A percentile compares a stretch with the other conserved stretches of the same genome.
These are phyloP conservation scores for Schizosaccharomyces japonicus DNA, from an alignment of 805 yeast species.

Conservation along the genomic window DNA sequence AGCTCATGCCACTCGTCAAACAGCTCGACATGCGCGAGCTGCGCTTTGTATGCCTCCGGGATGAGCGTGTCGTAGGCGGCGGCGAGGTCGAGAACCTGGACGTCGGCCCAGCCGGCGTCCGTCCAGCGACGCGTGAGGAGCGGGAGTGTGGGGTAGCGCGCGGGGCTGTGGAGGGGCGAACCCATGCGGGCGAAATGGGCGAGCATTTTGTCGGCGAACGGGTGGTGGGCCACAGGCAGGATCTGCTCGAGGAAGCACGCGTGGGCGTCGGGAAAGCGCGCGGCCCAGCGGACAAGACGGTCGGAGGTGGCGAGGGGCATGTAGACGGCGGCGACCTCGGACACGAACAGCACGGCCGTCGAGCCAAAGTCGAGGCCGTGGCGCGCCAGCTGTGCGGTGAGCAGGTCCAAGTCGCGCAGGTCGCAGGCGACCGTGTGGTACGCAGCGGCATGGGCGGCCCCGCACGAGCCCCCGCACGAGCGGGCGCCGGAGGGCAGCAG, in stretches of 20 bases:
- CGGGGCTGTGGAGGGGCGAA: constrained; percentile 47
- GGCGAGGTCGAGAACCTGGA: constrained; percentile 24
- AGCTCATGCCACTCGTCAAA: constrained; percentile 78
- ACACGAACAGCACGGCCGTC: constrained; percentile 30
- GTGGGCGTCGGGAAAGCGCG: constrained; percentile 20
- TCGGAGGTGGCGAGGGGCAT: constrained; percentile 49
- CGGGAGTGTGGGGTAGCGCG: constrained; percentile 26
- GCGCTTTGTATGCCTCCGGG: constrained; percentile 17
- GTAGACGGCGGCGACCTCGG: constrained; percentile 65
- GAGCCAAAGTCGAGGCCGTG: constrained; percentile 7
- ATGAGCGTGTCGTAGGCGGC: constrained; percentile 32
- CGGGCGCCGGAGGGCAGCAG: not conserved
- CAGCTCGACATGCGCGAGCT: constrained; percentile 31
- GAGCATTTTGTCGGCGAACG: constrained; percentile 55
- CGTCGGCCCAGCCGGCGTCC: constrained; percentile 21
- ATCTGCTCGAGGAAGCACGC: constrained; percentile 36
- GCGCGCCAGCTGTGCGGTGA: constrained; percentile 12
- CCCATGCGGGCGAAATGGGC: constrained; percentile 40
- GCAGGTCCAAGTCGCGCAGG: constrained; percentile 24
- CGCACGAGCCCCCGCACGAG: too few relatives aligned
- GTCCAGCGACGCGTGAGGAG: constrained; percentile 30
- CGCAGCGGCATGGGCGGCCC: constrained; percentile 15
- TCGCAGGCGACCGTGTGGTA: constrained; percentile 48
- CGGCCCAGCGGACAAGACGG: constrained; percentile 27
- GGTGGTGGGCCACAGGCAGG: constrained; percentile 40